Conservation (phyloP, 2,329 filamentous ascomycete species). For the Kalmusia sp. region DNA sequence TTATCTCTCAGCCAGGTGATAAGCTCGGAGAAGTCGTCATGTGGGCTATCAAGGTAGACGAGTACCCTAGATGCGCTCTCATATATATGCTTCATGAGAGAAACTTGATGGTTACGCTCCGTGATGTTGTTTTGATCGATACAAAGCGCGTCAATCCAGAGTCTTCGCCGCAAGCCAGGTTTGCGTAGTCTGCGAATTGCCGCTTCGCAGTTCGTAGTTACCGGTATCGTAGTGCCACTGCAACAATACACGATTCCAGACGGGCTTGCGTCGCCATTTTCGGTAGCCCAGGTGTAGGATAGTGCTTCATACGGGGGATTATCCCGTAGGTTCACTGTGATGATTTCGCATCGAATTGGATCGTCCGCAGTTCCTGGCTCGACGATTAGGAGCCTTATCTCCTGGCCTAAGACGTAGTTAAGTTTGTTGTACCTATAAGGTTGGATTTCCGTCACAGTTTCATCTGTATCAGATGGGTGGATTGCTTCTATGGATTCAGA, state of each 20-base stretch:
- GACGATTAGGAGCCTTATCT: conserved; percentile 21
- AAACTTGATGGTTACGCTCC: conserved; percentile 16
- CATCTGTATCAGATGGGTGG: neutral
- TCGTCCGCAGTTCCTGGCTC: conserved; percentile 10
- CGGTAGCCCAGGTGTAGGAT: conserved; percentile 29
- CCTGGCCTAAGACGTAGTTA: conserved; percentile 18
- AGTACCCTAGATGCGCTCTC: neutral
- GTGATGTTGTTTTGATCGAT: conserved; percentile 14
- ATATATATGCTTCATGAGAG: conserved; percentile 16
- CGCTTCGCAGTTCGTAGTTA: conserved; percentile 17
- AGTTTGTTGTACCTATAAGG: conserved; percentile 13
- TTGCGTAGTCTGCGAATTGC: conserved; percentile 12
- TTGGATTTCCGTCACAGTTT: neutral
- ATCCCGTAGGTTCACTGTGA: conserved; percentile 21
- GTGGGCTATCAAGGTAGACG: neutral
- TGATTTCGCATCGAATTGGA: conserved; percentile 17
- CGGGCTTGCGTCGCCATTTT: conserved; percentile 2
- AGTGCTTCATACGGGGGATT: conserved; percentile 25
- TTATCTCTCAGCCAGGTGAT: neutral
- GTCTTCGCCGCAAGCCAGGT: neutral
- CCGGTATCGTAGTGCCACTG: neutral
- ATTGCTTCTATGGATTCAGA: neutral
- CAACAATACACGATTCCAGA: conserved; percentile 5
- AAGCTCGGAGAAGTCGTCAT: neutral
- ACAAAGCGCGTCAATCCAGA: conserved; percentile 17